These are phyloP conservation scores for Auricularia heimuer DNA, from an alignment of 768 basidiomycete species.

Conservation along the genomic window DNA sequence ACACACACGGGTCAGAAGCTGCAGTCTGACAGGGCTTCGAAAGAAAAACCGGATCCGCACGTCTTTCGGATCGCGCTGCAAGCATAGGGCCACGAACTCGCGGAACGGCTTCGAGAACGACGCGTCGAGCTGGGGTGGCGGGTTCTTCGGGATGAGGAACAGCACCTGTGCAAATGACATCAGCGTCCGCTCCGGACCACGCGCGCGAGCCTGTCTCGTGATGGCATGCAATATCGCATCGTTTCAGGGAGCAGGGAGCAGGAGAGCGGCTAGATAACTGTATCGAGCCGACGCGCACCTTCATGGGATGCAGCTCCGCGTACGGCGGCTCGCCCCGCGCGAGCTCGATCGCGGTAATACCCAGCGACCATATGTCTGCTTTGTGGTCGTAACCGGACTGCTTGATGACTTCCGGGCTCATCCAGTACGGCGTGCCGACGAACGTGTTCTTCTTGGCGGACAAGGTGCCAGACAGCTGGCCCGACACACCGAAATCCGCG, in stretches of 20 bases:
- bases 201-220: background rate
- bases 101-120: conserved; percentile 88
- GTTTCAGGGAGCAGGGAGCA: too few relatives aligned
- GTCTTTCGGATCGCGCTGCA: conserved; percentile 89
- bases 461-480: conserved; percentile 86
- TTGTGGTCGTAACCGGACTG: conserved; percentile 99
- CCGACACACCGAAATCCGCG: conserved; percentile 97
- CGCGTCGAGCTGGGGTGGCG: conserved; percentile 82
- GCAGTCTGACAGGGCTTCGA: too few relatives aligned
- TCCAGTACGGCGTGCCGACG: conserved; percentile 98
- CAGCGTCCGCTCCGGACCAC: background rate
- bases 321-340: conserved; percentile 98
- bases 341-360: conserved; percentile 94
- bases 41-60: conserved; percentile 31
- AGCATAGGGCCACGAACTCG: conserved; percentile 87
- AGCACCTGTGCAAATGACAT: conserved; percentile 51
- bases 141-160: conserved; percentile 97
- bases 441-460: conserved; percentile 97
- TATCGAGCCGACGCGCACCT: conserved; percentile 41
- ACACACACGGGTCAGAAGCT: too few relatives aligned
- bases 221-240: background rate
- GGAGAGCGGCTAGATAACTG: too few relatives aligned
- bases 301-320: conserved; percentile 98
- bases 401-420: conserved; percentile 99
- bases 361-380: conserved; percentile 97